A percentile compares a stretch with the other conserved stretches of the same genome.
Conservation (phyloP, 352 stramenopile genomes). For the Pythium aphanidermatum region DNA sequence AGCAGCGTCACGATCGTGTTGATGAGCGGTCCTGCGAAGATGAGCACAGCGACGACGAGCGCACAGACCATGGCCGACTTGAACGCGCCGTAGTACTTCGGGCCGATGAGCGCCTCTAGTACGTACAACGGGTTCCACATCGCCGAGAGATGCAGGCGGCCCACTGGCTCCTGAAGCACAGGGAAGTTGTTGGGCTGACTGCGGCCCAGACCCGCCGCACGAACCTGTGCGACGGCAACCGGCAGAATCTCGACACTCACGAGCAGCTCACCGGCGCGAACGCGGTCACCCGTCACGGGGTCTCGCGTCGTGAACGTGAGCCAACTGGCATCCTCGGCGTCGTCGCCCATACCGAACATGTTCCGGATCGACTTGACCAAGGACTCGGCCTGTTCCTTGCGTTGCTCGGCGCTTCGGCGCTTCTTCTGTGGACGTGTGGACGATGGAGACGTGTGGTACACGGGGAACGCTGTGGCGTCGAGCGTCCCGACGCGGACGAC, state of each 20-base stretch:
- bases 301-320: constrained; percentile 68
- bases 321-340: constrained; percentile 69
- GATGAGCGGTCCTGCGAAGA: constrained; percentile 67
- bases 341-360: constrained; percentile 67
- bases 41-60: constrained; percentile 43
- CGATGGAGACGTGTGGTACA: constrained; percentile 2
- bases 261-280: constrained; percentile 56
- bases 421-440: constrained; percentile 4
- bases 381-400: constrained; percentile 59
- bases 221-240: constrained; percentile 38
- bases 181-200: constrained; percentile 80
- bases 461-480: constrained; percentile 2
- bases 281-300: constrained; percentile 44
- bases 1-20: constrained; percentile 64
- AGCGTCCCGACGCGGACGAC: background rate
- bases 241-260: constrained; percentile 75
- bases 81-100: constrained; percentile 66
- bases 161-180: constrained; percentile 58
- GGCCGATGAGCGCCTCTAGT: constrained; percentile 66
- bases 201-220: constrained; percentile 62
- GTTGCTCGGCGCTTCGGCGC: constrained; percentile 20
- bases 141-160: constrained; percentile 63
- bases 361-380: constrained; percentile 69
- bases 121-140: constrained; percentile 85
- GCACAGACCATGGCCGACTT: constrained; percentile 56